Base-by-base conservation (phyloP, 257 asterid genomes). In the Dorcoceras hygrometricum region DNA sequence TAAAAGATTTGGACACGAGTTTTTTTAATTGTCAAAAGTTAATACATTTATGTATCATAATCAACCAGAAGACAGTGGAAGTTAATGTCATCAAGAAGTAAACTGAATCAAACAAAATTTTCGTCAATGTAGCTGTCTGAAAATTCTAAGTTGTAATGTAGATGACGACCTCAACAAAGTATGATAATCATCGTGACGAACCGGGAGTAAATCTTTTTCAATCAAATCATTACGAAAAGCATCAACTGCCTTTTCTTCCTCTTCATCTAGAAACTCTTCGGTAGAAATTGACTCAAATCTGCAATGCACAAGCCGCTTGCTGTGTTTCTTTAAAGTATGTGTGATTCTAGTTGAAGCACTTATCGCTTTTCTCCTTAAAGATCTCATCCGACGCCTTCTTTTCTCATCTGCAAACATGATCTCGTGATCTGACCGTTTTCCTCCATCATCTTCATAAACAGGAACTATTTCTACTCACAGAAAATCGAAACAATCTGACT, bases 161-260 rank as follows among this genome's bases (percentile, higher is more conserved):
- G 69, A 62, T 59, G 23, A 54, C 23, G 77, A 93, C 99, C 99
- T 91, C 84, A 91, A 78, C 86, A 89, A 58, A 61, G 80, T 82
- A 69, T 88, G 97, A 73, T 88, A 88, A 73, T 94, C 99, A 86
- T 90, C 95, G 65, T 94, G 97, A 51, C 79, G 84, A 55, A 83
- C 58, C 14, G 90, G 96, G 77, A 94, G 95, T 73, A 87, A 69
- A 77, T 81, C 90, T 69, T 81, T 87, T 63, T 84, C 93, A 72
- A 85, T 68, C 88, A 94, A 81, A 66, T 70, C 75, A 77, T 66
- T 83, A 56, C 93, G 87, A 79, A 90, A 84, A 19, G 72, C 79
- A 72, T 81, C 74, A 19, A 88, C 93, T 0, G 88, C 87, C 77
- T 77, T 85, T 87, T 78, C 94, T 80, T 88, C 97, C 76, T 79